Base-by-base conservation (phyloP, 768 basidiomycete genomes). In the Amanita rubescens region DNA sequence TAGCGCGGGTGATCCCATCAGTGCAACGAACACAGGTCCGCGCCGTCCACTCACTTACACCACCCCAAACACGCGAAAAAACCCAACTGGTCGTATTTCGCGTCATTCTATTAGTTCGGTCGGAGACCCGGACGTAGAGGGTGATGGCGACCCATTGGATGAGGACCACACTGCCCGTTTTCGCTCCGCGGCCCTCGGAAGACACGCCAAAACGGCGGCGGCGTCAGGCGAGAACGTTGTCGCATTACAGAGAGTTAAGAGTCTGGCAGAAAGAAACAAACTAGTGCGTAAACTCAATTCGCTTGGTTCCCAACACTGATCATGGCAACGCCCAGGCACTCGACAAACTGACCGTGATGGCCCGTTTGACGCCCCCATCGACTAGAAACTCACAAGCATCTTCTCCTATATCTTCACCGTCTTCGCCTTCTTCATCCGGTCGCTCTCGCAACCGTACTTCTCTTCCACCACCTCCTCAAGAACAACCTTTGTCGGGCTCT, bases 161-260 rank as follows among this genome's bases (percentile, higher is more conserved):
- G 84, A 85, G 62, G 85, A 89, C 59, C 69, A 78, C 58, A 87
- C 85, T 15, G 84, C 84, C 53, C 69, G 76, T 47, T 65, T 80
- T 51, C 69, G 75, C 59, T 37, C 60, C 43, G 51, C 67, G 69
- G 54, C 59, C 69, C 44, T 63, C 65, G 52, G 62, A 59, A 53
- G 69, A 67, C 55, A 56, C 47, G 71, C 49, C 25, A 49, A 54
- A 20, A 54, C 55, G 49, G 46, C 56, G 50, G 46, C 45, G 35
- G 61, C 59, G 41, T 65, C 74, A 30, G 83, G 69, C 61, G 80
- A 83, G 58, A 84, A 84, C 60, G 65, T 73, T 10, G 63, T 73
- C 38, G 81, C 86, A 3, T 65, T 90, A 55, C 80, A 85, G 64
- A 75, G 86, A 42, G 85, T 85, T 27, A 81, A 77, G 68, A 87